A percentile compares a stretch with the other conserved stretches of the same genome.
Conservation (phyloP, 1,139 yeast genomes). For the Meyerozyma carpophila region DNA sequence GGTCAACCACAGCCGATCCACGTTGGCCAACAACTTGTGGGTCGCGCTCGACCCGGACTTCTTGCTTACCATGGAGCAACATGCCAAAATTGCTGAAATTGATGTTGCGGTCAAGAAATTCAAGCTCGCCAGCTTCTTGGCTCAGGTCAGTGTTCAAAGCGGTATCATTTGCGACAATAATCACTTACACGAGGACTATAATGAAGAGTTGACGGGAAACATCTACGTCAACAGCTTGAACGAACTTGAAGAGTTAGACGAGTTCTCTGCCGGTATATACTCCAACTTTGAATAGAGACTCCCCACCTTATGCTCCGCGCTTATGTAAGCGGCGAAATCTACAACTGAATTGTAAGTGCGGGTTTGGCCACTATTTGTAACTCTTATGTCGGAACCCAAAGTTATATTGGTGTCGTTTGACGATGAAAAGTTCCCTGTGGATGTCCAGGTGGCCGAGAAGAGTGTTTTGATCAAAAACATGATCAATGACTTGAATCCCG, state of each 20-base stretch:
- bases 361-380: neutral
- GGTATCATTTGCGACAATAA: constrained; percentile 46
- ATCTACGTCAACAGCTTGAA: constrained; percentile 42
- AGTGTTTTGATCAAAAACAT: constrained; percentile 85
- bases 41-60: constrained; percentile 17
- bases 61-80: constrained; percentile 5
- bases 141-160: constrained; percentile 64
- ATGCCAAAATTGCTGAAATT: constrained; percentile 14
- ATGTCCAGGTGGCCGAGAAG: constrained; percentile 83
- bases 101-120: constrained; percentile 19
- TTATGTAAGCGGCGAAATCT: neutral
- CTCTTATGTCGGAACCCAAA: constrained; percentile 26
- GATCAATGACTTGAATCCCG: constrained; percentile 74
- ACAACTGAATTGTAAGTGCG: neutral
- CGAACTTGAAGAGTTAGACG: constrained; percentile 66
- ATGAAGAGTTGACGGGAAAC: constrained; percentile 36
- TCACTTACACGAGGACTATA: constrained; percentile 8
- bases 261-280: constrained; percentile 85
- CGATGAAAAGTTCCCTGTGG: constrained; percentile 69
- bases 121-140: constrained; percentile 66
- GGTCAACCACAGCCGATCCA: constrained; percentile 23
- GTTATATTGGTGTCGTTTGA: constrained; percentile 68
- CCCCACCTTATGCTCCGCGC: neutral
- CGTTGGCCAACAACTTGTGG: constrained; percentile 25
- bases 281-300: constrained; percentile 59